Base-by-base conservation (phyloP, 192 early-diverging fungal genomes). In the Umbelopsis vinacea region DNA sequence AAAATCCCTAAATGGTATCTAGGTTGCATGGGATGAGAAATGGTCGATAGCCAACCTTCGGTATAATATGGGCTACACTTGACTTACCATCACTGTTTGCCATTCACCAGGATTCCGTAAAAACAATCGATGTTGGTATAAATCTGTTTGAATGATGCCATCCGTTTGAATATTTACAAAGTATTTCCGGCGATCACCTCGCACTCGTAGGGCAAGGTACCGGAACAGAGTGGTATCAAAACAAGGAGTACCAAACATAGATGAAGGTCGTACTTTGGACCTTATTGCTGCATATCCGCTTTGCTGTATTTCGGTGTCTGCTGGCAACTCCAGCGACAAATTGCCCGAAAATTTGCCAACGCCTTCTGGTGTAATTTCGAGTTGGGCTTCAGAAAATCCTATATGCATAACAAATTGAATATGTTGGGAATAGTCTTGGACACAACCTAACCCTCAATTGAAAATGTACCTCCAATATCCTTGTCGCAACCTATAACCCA, bases 1-100 rank as follows among this genome's bases (percentile, higher is more conserved):
- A 78, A 98, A 98, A 76, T 94, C 93, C 50, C 88, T 87, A 79
- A 97, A 97, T 17, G 97, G 97, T 47, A 98, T 92, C 92, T 93
- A 71, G 10, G 19, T 71, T 15, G 17, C 43, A 45, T 48, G 23
- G 38, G 26, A 67, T 26, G 12, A 40, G 33, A 17, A 50, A 19
- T 50, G 3, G 47, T 48, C 12, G 48, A n/a, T 21, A 19, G 48
- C 48, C 4, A 21, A 43, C 40, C 6, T 43, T 1, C 48, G 6
- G 48, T 17, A 50, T 50, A 9, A 15, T 15, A 50, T 17, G 4
- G 5, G 21, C 6, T 19, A 1, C 22, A 6, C 14, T 6, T 37
- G 14, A 35, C 71, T 78, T 84, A 93, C 93, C 80, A 96, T 84
- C 33, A 96, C 85, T 24, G 87, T 92, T 84, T 98, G 96, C 96